Evolutionary conservation across 495 filamentous ascomycete genomes (phyloP), one percentile per base, ranked within the genome.

Genomic region (Elasticomyces elasticus): DNA sequence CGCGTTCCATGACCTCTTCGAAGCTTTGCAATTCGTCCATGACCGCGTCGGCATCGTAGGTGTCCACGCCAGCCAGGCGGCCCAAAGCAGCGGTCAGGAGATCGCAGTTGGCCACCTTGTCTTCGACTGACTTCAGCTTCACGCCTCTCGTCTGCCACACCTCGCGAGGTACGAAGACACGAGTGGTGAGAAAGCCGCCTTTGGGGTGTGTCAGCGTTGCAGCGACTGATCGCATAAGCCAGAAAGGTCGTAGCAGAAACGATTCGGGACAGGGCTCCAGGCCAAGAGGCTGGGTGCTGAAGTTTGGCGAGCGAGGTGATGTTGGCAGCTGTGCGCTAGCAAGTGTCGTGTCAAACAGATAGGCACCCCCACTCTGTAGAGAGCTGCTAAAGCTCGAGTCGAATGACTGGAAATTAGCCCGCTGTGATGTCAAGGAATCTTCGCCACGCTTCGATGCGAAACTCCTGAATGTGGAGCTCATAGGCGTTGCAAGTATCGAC

Each of bases 11-110:
- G 31, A 96, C 76, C 50, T 72, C 75, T 69, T 98, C 92, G 25
- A 98, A 75, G n/a, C 80, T 73, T 64, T 96, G 87, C 87, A 98
- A 94, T 66, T 98, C 92, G 61, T 95, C 90, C 27, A 94, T 72
- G 15, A 98, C 81, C 19, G 89, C 86, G 60, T 94, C 89, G 1
- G 90, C 87, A 66, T 97, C 90, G 55, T 81, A 83, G 1, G 81
- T 89, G 60, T 96, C 89, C 5, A 95, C 89, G 49, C 80, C 78
- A 15, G 82, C 79, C 25, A 98, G 75, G 0, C 54, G 53, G 20
- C 60, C 60, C 41, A 98, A 72, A 15, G 92, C 90, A 1, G 92
- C 94, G 7, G 90, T 96, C 33, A 98, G 73, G 31, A 89, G 74
- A 64, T 98, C 94, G 60, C 90, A 96, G 51, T 85, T 86, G n/a